Evolutionary conservation across 2,329 filamentous ascomycete species (phyloP), one percentile per base, ranked within the genome.

Genomic region (Alternaria atra): DNA sequence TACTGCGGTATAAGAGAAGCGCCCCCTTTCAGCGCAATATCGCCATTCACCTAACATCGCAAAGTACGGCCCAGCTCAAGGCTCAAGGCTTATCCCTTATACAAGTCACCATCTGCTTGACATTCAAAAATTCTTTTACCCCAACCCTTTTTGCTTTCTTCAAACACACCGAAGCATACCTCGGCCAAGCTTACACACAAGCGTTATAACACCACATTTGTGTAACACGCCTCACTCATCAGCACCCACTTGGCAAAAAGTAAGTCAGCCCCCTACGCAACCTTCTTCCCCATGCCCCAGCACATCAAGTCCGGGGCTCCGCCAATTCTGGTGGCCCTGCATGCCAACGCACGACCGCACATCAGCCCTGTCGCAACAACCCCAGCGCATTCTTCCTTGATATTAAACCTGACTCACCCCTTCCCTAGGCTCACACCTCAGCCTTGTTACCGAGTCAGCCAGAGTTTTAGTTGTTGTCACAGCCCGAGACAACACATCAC

Each of bases 401-500:
- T 73, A 75, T 73, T 74, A 73, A 73, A 73, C 76, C 76, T 78
- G 72, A 78, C 76, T 77, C 72, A 78, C 67, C 30, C 37, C 53
- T 66, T 60, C 64, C 48, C 53, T 67, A 75, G 72, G 57, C 68
- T 67, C 54, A 30, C 32, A 39, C 37, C 44, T 51, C 52, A 20
- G 46, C n/a, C 53, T 64, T 55, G 13, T 35, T 20, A 27, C 52
- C 63, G 66, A 62, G 40, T 20, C 43, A 51, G 52, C 46, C 52
- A 64, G 27, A 42, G 27, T 42, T 43, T 43, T 42, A 32, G 8
- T 69, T 57, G 59, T 61, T 68, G 61, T 67, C 70, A 63, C 63
- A 70, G 59, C 67, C 69, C 63, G 67, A 73, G 71, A 75, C 73
- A 74, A 61, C 73, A 71, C 72, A 75, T 70, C 67, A 42, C 46